Evolutionary conservation across 2,329 filamentous ascomycete genomes (phyloP).

Genomic region (Aureobasidium zeae): DNA sequence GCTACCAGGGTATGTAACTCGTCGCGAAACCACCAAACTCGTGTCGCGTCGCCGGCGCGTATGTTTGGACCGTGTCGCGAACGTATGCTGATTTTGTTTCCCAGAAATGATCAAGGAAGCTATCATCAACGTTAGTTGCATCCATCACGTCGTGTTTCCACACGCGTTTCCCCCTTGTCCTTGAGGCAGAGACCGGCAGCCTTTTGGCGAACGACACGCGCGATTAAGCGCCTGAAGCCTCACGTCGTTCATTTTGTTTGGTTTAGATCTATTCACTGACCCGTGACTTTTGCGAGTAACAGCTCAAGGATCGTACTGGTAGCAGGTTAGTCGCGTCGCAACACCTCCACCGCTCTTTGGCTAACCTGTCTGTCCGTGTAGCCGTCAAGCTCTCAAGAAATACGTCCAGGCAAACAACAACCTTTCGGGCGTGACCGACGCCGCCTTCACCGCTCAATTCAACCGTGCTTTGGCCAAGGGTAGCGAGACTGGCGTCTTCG

Average conservation of each 20-base stretch:
- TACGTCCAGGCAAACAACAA: conserved; percentile 66
- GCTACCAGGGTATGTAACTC: conserved; percentile 56
- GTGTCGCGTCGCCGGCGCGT: conserved; percentile 37
- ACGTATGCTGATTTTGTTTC: conserved; percentile 42
- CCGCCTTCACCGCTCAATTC: conserved; percentile 63
- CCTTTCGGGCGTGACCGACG: conserved; percentile 44
- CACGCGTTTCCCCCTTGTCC: conserved; percentile 12
- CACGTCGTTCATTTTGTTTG: too few relatives aligned
- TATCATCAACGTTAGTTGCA: conserved; percentile 61
- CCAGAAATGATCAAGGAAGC: conserved; percentile 67
- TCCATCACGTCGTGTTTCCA: conserved; percentile 31
- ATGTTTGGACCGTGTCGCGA: conserved; percentile 36
- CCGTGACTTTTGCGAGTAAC: conserved; percentile 32
- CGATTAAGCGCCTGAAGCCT: too few relatives aligned
- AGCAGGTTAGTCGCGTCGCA: conserved; percentile 48
- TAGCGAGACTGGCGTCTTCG: conserved; percentile 78
- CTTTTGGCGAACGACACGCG: conserved; percentile 2
- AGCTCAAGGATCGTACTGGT: conserved; percentile 64
- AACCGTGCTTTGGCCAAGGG: conserved; percentile 75
- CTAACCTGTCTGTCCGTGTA: conserved; percentile 34
- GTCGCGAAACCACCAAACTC: conserved; percentile 3
- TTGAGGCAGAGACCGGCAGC: neutral
- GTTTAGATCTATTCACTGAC: conserved; percentile 37
- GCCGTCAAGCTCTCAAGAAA: conserved; percentile 65
- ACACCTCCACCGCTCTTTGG: conserved; percentile 22